phyloP scores from a whole-genome alignment of 169 alveolate genomes.

The Plasmodium ovale region DNA sequence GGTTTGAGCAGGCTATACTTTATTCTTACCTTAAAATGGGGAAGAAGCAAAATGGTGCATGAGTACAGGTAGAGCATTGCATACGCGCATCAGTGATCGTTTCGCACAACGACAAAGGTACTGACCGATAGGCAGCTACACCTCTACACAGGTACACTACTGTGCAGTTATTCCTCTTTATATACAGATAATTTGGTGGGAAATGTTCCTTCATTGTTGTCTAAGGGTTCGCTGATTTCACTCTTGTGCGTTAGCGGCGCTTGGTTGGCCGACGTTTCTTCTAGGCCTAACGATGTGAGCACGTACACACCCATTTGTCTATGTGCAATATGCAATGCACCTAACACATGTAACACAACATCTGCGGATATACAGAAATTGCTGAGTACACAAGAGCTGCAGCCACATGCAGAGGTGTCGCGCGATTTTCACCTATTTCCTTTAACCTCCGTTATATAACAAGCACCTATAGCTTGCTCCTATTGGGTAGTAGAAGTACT shows the following conservation, averaged over 20 bases:
- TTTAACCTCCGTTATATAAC: slow-evolving; percentile 77
- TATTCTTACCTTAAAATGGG: slow-evolving; percentile 9
- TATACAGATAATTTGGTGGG: slow-evolving; percentile 57
- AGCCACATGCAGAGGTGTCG: background rate
- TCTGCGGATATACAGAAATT: background rate
- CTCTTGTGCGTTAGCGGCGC: slow-evolving; percentile 33
- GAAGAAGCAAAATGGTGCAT: background rate
- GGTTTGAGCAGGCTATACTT: slow-evolving; percentile 23
- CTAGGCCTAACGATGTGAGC: slow-evolving; percentile 48
- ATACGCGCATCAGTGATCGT: too few relatives aligned
- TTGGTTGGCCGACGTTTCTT: slow-evolving; percentile 25
- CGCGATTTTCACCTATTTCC: background rate
- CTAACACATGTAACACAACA: too few relatives aligned
- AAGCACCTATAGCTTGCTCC: slow-evolving; percentile 77
- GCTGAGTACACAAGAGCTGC: background rate
- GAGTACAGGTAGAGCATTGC: background rate
- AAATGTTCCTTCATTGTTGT: slow-evolving; percentile 23
- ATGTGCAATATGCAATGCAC: too few relatives aligned
- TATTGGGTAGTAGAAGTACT: slow-evolving; percentile 79
- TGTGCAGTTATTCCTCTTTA: background rate
- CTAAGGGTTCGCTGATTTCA: slow-evolving; percentile 48
- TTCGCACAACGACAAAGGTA: background rate
- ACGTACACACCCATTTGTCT: too few relatives aligned
- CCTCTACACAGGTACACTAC: background rate
- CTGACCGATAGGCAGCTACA: background rate